Base-by-base conservation (phyloP, 495 filamentous ascomycete genomes). In the Xylona heveae region DNA sequence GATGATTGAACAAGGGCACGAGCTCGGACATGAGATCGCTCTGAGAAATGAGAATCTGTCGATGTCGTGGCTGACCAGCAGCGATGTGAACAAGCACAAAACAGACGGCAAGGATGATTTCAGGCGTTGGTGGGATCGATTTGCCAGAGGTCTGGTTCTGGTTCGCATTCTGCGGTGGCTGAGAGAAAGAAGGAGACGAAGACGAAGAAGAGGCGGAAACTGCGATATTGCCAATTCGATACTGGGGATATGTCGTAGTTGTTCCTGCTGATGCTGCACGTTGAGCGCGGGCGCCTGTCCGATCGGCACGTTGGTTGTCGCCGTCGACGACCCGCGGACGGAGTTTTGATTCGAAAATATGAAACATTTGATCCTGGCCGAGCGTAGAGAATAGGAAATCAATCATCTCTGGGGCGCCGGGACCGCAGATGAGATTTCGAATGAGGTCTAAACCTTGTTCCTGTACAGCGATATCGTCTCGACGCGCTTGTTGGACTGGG, bases 391-490 rank as follows among this genome's bases (percentile, higher is more conserved):
- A 74, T n/a, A 94, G 49, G 35, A 68, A 64, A 39, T 92, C 82
- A 36, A 91, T 75, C 71, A 91, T 83, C 39, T 81, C 74, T 5
- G 64, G 14, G 1, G 19, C 48, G 17, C 66, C 68, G 6, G 55
- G 47, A 8, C 74, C 74, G 35, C 70, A 73, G 39, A 92, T 74
- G n/a, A 93, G 58, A 48, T 97, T 97, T 28, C 83, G 65, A 33
- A 97, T 64, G 36, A 88, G 69, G 32, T 84, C 76, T 19, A 95
- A 65, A 0, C 71, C 81, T 48, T 95, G 82, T 39, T 92, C 80
- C 47, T 94, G 85, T 10, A 93, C 74, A 2, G 69, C 70, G 24
- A 88, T 60, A 33, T 84, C 81, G 44, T 90, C 80, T 34, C 69
- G 70, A 19, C 72, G 65, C 13, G 69, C 71, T 37, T 71, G 62